phyloP scores from a whole-genome alignment of 306 rosid genomes.

The Rosa multiflora region DNA sequence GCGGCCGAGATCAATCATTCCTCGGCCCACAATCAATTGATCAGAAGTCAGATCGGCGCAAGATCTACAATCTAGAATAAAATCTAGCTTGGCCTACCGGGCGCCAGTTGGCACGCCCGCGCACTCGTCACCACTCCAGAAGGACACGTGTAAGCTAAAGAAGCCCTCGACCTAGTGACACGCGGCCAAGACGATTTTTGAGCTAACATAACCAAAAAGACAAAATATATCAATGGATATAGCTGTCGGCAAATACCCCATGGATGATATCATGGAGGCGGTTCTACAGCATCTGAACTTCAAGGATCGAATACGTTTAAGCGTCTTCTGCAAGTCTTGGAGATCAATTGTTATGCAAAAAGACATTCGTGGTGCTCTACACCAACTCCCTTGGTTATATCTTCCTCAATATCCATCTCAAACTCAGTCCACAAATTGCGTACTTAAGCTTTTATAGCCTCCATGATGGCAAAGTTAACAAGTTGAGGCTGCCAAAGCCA shows the following conservation, averaged over 20 bases:
- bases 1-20: no score
- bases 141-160: no score
- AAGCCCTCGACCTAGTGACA: no score
- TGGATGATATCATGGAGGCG: not conserved
- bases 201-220: no score
- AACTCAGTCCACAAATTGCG: no score
- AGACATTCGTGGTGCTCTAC: not conserved
- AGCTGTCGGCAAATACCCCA: not conserved
- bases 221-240: not conserved
- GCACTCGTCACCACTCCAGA: no score
- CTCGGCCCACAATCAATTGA: no score
- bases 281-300: not conserved
- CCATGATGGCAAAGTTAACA: not conserved
- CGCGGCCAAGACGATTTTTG: no score
- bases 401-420: not conserved
- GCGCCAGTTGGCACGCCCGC: no score
- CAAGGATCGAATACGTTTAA: not conserved
- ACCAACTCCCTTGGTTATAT: not conserved
- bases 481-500: not conserved
- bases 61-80: no score
- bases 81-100: no score
- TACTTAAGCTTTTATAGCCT: not conserved
- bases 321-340: not conserved
- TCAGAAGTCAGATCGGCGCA: no score
- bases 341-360: not conserved